Conservation (phyloP, 345 rosid genomes). For the Rubroshorea leprosula region DNA sequence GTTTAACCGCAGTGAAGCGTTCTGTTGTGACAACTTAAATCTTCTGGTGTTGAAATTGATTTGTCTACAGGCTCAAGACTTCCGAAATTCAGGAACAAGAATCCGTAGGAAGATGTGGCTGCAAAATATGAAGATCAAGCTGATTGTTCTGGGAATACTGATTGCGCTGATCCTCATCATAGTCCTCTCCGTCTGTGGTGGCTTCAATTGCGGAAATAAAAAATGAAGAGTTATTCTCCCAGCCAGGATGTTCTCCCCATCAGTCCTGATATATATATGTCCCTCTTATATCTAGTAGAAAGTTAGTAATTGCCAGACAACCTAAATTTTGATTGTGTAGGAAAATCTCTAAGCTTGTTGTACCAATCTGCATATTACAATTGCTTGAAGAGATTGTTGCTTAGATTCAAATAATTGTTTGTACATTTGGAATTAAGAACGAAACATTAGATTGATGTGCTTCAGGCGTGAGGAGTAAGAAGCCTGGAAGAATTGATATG, state of each 20-base stretch:
- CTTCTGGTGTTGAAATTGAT: not conserved
- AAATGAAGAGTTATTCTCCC: too few species aligned
- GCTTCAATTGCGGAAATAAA: constrained; percentile 54
- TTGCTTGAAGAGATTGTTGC: not conserved
- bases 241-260: too few species aligned
- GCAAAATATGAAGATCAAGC: constrained; percentile 93
- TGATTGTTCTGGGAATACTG: constrained; percentile 70
- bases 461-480: too few species aligned
- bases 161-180: constrained; percentile 68
- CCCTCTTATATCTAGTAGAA: constrained; percentile 18
- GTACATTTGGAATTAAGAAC: not conserved
- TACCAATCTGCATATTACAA: not conserved
- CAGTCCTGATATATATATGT: constrained; percentile 20
- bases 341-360: constrained; percentile 7
- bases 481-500: too few species aligned
- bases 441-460: too few species aligned
- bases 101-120: constrained; percentile 85
- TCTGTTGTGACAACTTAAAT: not conserved
- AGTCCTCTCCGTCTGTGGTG: constrained; percentile 66
- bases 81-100: constrained; percentile 79
- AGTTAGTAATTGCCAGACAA: constrained; percentile 17
- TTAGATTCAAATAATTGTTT: not conserved
- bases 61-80: constrained; percentile 77
- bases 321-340: constrained; percentile 20
- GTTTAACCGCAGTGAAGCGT: not conserved